Evolutionary conservation across 768 basidiomycete species (phyloP), one percentile per base, ranked within the genome.

Genomic region (Russula dissimulans): DNA sequence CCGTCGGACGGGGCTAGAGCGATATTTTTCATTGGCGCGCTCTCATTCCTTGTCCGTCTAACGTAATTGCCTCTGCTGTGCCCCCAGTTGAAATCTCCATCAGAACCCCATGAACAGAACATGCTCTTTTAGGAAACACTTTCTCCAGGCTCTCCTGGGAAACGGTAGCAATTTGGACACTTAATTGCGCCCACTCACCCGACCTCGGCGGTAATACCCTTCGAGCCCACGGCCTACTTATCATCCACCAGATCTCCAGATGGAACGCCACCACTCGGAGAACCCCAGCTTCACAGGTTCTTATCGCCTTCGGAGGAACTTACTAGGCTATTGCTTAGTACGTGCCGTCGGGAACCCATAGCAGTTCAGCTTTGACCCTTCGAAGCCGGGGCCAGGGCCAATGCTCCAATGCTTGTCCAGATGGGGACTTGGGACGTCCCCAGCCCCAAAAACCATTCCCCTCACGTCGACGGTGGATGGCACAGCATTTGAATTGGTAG

Each of bases 81-180:
- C 29, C 54, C 54, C 41, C 18, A 44, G 26, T 39, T 58, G 46
- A 61, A 50, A 63, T 47, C 57, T 56, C 63, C 58, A 65, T 65
- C 65, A 65, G 65, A 65, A 65, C 56, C 45, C 62, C 53, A 42
- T 55, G 49, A 48, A 50, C 57, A 54, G 60, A 62, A 56, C 52
- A 39, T 36, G 32, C 63, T 54, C 34, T 50, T 56, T 52, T 57
- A 54, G 61, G 61, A 32, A 62, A 42, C 51, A 32, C 44, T 26
- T 54, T 62, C 53, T 49, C 63, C 42, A 52, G 53, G 45, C 55
- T 47, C 4, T 42, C 54, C 59, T 63, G 49, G 55, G 62, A 61
- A 55, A 55, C 50, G 59, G 44, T 42, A 42, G 41, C 32, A 46
- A 14, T 52, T 52, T 56, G 60, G 56, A 36, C 56, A 53, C 29